Evolutionary conservation across 306 rosid genomes (phyloP).

Genomic region (Trifolium repens): DNA sequence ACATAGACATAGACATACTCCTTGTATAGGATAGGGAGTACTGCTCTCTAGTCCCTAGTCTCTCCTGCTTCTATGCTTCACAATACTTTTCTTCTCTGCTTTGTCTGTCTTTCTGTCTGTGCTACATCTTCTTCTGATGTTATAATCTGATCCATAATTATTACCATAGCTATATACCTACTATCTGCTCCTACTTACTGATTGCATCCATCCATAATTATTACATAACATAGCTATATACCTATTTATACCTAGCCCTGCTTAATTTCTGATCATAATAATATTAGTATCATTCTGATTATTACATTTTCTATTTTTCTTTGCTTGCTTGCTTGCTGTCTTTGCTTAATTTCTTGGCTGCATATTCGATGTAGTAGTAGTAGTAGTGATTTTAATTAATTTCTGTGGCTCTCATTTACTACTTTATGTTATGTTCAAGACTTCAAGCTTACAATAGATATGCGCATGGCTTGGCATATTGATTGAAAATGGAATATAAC

Average conservation of each 20-base stretch:
- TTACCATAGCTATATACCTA: constrained; percentile 17
- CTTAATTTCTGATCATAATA: not conserved
- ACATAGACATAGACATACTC: too few species aligned
- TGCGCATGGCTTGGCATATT: constrained; percentile 29
- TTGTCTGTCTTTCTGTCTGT: constrained; percentile 37
- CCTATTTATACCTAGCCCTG: constrained; percentile 21
- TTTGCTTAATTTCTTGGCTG: constrained; percentile 6
- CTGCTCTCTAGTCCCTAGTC: constrained; percentile 54
- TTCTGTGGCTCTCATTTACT: too few species aligned
- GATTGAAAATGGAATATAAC: constrained; percentile 33
- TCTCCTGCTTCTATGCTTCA: constrained; percentile 48
- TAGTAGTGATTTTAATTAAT: too few species aligned
- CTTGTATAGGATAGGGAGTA: too few species aligned
- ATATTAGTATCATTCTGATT: not conserved
- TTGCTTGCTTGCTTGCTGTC: not conserved
- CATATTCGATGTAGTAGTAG: constrained; percentile 14
- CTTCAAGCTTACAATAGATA: not conserved
- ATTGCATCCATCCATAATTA: constrained; percentile 4
- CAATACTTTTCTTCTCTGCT: constrained; percentile 27
- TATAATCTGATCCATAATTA: not conserved
- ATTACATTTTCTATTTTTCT: too few species aligned
- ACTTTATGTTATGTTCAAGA: too few species aligned
- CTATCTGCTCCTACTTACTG: constrained; percentile 18
- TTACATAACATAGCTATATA: constrained; percentile 16
- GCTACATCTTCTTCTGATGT: constrained; percentile 31